These are phyloP conservation scores for Trichoderma atroviride DNA, from an alignment of 2,329 filamentous ascomycete genomes.

Conservation along the genomic window DNA sequence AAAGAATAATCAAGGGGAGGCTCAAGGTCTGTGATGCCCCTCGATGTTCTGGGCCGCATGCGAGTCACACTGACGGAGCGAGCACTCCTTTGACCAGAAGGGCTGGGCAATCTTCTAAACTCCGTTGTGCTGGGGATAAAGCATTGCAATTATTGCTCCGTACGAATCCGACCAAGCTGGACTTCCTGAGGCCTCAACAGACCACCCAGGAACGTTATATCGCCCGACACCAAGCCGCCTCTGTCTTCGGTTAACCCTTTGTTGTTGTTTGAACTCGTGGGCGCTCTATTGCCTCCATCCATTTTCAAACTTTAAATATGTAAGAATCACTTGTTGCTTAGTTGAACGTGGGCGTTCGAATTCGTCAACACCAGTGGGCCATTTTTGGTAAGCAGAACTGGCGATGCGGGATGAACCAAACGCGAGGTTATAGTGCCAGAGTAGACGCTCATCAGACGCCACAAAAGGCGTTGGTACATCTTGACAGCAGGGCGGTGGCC, in stretches of 20 bases:
- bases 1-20: too few species aligned
- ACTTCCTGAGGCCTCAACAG: not conserved
- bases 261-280: too few species aligned
- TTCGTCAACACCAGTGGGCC: constrained; percentile 72
- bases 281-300: constrained; percentile 24
- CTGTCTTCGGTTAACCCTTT: too few species aligned
- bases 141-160: not conserved
- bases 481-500: too few species aligned
- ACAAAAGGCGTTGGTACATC: too few species aligned
- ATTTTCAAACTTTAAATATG: constrained; percentile 28
- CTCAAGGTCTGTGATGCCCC: too few species aligned
- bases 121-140: not conserved
- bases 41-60: not conserved
- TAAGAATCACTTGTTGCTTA: constrained; percentile 63
- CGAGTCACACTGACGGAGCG: not conserved
- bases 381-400: constrained; percentile 50
- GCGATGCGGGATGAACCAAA: not conserved
- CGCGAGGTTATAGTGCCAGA: not conserved
- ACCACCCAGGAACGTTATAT: constrained; percentile 27
- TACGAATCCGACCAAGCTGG: too few species aligned
- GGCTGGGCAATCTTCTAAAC: not conserved
- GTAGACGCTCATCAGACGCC: constrained; percentile 30
- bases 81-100: not conserved
- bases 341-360: constrained; percentile 29
- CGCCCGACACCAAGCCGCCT: not conserved